phyloP scores from a whole-genome alignment of 352 stramenopile genomes.

The Globisporangium polare region DNA sequence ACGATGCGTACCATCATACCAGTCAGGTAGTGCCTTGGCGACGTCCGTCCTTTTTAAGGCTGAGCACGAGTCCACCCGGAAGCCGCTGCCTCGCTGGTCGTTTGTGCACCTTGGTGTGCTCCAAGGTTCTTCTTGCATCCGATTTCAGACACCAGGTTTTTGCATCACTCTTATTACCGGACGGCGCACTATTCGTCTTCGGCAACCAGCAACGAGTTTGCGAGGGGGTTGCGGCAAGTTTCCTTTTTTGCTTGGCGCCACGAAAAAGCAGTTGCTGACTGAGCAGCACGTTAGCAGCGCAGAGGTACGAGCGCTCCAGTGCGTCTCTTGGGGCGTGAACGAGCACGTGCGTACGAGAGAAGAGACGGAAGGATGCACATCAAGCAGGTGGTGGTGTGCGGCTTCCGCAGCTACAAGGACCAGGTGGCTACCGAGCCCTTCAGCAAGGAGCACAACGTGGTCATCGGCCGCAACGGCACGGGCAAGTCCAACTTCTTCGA shows the following conservation, averaged over 20 bases:
- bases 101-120: no score
- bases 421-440: constrained; percentile 89
- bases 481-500: constrained; percentile 99
- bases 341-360: neutral
- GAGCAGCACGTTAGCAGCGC: neutral
- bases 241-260: neutral
- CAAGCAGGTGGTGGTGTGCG: constrained; percentile 94
- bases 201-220: constrained; percentile 15
- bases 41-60: no score
- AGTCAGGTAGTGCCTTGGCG: no score
- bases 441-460: constrained; percentile 94
- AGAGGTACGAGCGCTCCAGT: neutral
- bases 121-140: no score
- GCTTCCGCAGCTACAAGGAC: constrained; percentile 95
- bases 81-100: no score
- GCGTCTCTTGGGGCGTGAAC: neutral
- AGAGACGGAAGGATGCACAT: constrained; percentile 87
- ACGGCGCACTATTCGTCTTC: constrained; percentile 1
- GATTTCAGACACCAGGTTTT: no score
- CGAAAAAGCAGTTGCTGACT: no score
- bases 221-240: constrained; percentile 3
- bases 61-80: no score
- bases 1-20: no score
- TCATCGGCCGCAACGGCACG: constrained; percentile 97
- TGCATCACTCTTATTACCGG: neutral